Percentiles rank a stretch among this genome's conserved stretches.
Conservation (phyloP, 306 rosid species). For the Albizia julibrissin region DNA sequence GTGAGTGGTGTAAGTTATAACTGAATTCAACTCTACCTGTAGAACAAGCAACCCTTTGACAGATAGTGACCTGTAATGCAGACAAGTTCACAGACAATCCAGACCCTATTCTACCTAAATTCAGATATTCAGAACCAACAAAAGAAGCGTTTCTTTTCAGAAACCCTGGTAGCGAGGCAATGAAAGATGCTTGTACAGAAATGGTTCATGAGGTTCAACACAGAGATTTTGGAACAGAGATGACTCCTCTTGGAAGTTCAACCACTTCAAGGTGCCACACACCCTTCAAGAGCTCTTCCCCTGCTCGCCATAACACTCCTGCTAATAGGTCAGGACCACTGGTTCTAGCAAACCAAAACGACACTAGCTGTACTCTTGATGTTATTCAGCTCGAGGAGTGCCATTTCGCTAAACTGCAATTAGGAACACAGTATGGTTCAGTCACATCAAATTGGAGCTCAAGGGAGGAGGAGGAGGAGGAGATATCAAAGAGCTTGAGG, state of each 20-base stretch:
- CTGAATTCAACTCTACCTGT: constrained; percentile 5
- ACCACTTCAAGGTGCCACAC: constrained; percentile 92
- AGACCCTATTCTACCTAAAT: constrained; percentile 56
- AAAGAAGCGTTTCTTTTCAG: constrained; percentile 75
- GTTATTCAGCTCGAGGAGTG: constrained; percentile 77
- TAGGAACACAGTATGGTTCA: constrained; percentile 72
- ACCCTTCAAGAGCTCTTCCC: constrained; percentile 81
- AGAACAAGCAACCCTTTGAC: constrained; percentile 17
- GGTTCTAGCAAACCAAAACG: constrained; percentile 40
- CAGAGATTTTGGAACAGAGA: constrained; percentile 85
- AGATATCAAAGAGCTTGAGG: constrained; percentile 90
- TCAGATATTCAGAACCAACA: constrained; percentile 57
- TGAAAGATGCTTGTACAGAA: constrained; percentile 42
- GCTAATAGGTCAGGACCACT: constrained; percentile 83
- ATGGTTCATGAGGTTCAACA: constrained; percentile 60
- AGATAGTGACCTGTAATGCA: constrained; percentile 49
- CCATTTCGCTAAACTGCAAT: constrained; percentile 77
- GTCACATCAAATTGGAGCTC: constrained; percentile 86
- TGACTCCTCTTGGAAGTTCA: constrained; percentile 97
- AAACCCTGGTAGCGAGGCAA: constrained; percentile 30
- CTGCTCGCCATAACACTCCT: constrained; percentile 92
- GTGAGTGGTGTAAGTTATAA: background rate
- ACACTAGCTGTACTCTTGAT: constrained; percentile 52
- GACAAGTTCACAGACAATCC: constrained; percentile 82
- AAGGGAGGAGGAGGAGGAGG: constrained; percentile 93